These are phyloP conservation scores for Cryptomeria japonica DNA, from an alignment of 75 land plant genomes.

Conservation along the genomic window DNA sequence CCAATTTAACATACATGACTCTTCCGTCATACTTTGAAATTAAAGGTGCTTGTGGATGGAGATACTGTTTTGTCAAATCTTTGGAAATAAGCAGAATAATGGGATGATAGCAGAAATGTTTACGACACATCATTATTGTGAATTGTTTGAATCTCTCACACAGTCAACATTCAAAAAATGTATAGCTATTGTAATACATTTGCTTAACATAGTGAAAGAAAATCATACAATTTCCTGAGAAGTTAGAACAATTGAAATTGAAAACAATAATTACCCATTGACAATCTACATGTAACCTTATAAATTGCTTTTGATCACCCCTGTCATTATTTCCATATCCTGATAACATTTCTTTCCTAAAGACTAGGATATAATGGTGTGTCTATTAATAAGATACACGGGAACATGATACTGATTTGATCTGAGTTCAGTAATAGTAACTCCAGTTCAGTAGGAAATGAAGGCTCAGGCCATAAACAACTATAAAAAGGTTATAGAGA, in stretches of 20 bases:
- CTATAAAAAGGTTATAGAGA: too few relatives aligned
- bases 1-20: not conserved
- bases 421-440: not conserved
- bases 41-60: too few relatives aligned
- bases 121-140: too few relatives aligned
- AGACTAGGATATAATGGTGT: not conserved
- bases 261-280: not conserved
- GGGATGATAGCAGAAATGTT: too few relatives aligned
- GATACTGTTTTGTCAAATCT: not conserved
- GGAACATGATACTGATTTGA: not conserved
- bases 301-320: not conserved
- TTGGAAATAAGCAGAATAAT: not conserved
- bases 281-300: not conserved
- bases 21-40: not conserved
- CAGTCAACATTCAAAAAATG: too few relatives aligned
- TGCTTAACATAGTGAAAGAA: too few relatives aligned
- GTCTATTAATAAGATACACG: too few relatives aligned
- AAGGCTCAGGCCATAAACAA: too few relatives aligned
- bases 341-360: not conserved
- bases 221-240: too few relatives aligned
- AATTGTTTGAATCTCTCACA: too few relatives aligned
- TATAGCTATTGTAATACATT: too few relatives aligned
- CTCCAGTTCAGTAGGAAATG: not conserved
- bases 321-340: not conserved
- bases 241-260: not conserved